A percentile compares a stretch with the other conserved stretches of the same genome.
phyloP scores from a whole-genome alignment of 768 basidiomycete genomes.

The Coprinellus micaceus region DNA sequence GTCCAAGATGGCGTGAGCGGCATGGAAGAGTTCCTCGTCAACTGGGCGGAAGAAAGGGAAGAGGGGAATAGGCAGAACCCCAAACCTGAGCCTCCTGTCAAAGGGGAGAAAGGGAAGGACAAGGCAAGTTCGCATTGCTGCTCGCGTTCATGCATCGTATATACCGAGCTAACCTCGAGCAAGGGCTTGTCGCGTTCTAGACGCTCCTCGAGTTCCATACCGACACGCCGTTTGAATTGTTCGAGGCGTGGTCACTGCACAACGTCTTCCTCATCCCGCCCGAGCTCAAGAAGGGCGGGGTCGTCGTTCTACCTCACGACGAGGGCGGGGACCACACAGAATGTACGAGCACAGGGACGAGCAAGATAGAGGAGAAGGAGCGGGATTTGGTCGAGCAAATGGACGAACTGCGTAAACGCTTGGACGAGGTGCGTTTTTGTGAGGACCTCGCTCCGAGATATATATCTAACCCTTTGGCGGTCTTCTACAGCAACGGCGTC shows the following conservation, averaged over 20 bases:
- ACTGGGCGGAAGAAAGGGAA: conserved; percentile 66
- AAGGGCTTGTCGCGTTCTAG: conserved; percentile 83
- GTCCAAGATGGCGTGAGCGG: conserved; percentile 76
- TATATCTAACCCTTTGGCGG: neutral
- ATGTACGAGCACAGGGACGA: conserved; percentile 27
- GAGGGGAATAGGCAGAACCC: conserved; percentile 24
- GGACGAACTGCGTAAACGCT: conserved; percentile 57
- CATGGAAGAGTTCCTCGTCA: conserved; percentile 72
- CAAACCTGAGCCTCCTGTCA: conserved; percentile 22
- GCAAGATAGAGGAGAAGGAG: conserved; percentile 37
- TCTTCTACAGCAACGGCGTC: conserved; percentile 6
- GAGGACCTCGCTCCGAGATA: neutral
- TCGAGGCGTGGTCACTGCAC: conserved; percentile 84
- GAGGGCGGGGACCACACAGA: conserved; percentile 62
- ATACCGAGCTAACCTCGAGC: conserved; percentile 37
- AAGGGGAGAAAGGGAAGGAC: conserved; percentile 11
- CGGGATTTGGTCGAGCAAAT: conserved; percentile 64
- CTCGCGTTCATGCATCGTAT: neutral
- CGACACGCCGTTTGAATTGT: conserved; percentile 88
- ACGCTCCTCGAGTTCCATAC: conserved; percentile 85
- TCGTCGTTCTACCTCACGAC: conserved; percentile 72
- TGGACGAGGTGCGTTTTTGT: conserved; percentile 64
- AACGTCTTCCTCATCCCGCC: conserved; percentile 81
- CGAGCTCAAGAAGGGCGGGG: conserved; percentile 42
- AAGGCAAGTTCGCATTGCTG: conserved; percentile 2